These are phyloP conservation scores for Leccinum cinnamomeum DNA, from an alignment of 1,284 basidiomycete genomes.

Conservation along the genomic window DNA sequence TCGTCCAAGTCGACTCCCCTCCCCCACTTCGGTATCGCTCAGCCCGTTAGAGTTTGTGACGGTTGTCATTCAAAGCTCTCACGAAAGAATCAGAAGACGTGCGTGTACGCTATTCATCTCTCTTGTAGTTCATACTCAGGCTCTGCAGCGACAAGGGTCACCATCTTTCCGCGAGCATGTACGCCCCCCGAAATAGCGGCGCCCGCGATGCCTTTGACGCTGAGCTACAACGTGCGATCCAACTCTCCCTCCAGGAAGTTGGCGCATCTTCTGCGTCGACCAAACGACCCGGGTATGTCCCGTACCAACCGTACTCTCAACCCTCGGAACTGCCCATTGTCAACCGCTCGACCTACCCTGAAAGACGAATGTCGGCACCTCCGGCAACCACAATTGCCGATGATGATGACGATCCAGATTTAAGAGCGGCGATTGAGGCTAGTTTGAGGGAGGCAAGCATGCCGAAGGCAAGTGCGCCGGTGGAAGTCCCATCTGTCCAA, in stretches of 20 bases:
- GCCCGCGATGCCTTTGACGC: slow-evolving; percentile 76
- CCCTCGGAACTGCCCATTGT: slow-evolving; percentile 75
- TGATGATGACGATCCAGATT: slow-evolving; percentile 91
- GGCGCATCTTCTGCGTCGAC: slow-evolving; percentile 47
- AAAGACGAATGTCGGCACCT: slow-evolving; percentile 21
- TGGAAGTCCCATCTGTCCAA: slow-evolving; percentile 57
- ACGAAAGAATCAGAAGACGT: slow-evolving; percentile 58
- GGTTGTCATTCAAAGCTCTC: slow-evolving; percentile 78
- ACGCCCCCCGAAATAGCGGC: slow-evolving; percentile 49
- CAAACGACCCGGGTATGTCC: slow-evolving; percentile 64
- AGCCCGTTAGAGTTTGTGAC: slow-evolving; percentile 95
- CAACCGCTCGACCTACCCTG: slow-evolving; percentile 51
- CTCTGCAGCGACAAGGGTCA: slow-evolving; percentile 44
- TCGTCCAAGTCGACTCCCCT: slow-evolving; percentile 84
- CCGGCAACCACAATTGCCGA: slow-evolving; percentile 40
- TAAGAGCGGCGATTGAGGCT: slow-evolving; percentile 94
- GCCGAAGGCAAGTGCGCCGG: slow-evolving; percentile 76
- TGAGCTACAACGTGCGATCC: slow-evolving; percentile 92
- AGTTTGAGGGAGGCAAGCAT: slow-evolving; percentile 85
- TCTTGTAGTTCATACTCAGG: slow-evolving; percentile 8
- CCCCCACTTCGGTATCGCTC: slow-evolving; percentile 92
- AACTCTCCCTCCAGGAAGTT: slow-evolving; percentile 85
- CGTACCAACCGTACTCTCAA: slow-evolving; percentile 61
- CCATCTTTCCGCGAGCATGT: slow-evolving; percentile 51
- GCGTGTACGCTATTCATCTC: slow-evolving; percentile 3